Percentiles rank a stretch among this genome's conserved stretches.
phyloP scores from a whole-genome alignment of 768 basidiomycete genomes.

The Russula dissimulans region DNA sequence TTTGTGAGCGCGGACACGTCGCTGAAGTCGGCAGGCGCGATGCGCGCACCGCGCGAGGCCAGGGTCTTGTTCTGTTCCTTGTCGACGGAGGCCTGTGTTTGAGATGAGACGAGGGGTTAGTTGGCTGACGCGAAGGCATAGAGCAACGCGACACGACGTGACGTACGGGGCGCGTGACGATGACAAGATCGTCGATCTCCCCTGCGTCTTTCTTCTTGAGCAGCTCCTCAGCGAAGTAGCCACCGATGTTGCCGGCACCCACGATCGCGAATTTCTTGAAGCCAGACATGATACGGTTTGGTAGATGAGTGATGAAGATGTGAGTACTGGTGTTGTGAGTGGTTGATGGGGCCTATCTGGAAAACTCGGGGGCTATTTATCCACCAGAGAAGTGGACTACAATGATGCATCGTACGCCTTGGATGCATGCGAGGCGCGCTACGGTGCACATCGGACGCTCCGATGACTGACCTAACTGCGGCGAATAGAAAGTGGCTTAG shows the following conservation, averaged over 20 bases:
- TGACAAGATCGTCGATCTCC: constrained; percentile 1
- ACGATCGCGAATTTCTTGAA: constrained; percentile 16
- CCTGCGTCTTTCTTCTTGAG: constrained; percentile 16
- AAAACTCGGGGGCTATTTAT: background rate
- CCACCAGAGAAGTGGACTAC: background rate
- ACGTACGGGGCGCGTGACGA: constrained; percentile 18
- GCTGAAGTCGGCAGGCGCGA: constrained; percentile 6
- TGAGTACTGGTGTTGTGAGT: background rate
- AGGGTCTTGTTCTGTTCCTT: constrained; percentile 3
- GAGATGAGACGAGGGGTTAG: background rate
- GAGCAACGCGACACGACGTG: background rate
- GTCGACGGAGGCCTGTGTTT: constrained; percentile 2
- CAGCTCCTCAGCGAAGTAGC: constrained; percentile 17
- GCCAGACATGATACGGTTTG: constrained; percentile 3
- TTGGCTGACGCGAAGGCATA: background rate
- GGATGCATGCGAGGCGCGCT: background rate
- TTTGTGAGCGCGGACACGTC: constrained; percentile 9
- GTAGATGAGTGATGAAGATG: background rate
- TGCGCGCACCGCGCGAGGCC: constrained; percentile 12
- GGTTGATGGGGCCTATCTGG: background rate
- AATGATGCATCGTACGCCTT: background rate
- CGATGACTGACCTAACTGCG: background rate
- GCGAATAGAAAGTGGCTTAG: background rate
- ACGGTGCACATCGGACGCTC: background rate
- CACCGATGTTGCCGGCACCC: constrained; percentile 17